Conservation (phyloP, 164 flowering plant genomes). For the Macadamia tetraphylla region DNA sequence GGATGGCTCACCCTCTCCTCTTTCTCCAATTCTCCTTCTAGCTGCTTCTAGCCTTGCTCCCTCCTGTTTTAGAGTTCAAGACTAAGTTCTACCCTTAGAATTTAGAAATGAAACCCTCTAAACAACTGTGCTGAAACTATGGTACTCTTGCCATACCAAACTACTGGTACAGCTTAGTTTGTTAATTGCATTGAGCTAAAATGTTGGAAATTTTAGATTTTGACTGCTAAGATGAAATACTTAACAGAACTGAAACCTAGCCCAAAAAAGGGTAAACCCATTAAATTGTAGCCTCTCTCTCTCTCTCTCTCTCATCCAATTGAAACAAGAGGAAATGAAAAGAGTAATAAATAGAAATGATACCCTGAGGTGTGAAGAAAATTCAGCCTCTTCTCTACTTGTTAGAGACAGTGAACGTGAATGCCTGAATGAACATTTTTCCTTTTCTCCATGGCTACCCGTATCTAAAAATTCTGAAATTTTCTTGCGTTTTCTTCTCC, state of each 20-base stretch:
- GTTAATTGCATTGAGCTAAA: no score
- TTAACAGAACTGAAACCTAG: no score
- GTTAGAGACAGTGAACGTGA: conserved; percentile 19
- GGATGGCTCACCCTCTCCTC: conserved; percentile 10
- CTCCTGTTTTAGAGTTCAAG: conserved; percentile 31
- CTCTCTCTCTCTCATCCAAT: no score
- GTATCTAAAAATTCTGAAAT: conserved; percentile 1
- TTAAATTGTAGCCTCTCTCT: no score
- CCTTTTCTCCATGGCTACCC: conserved; percentile 1
- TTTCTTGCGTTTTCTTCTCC: conserved; percentile 28
- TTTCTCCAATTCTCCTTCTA: conserved; percentile 12
- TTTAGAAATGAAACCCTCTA: neutral
- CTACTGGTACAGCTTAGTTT: no score
- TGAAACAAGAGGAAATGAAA: no score
- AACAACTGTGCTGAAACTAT: no score
- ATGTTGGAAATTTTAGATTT: no score
- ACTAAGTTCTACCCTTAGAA: neutral
- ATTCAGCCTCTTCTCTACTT: conserved; percentile 39
- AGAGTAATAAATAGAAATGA: neutral
- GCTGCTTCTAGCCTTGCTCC: conserved; percentile 40
- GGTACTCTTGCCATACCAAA: no score
- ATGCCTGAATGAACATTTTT: neutral
- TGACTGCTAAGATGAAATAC: no score
- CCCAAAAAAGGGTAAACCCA: no score
- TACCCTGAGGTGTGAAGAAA: conserved; percentile 47